Evolutionary conservation across 208 protist species (phyloP).

Genomic region (Crithidia brevicula): DNA sequence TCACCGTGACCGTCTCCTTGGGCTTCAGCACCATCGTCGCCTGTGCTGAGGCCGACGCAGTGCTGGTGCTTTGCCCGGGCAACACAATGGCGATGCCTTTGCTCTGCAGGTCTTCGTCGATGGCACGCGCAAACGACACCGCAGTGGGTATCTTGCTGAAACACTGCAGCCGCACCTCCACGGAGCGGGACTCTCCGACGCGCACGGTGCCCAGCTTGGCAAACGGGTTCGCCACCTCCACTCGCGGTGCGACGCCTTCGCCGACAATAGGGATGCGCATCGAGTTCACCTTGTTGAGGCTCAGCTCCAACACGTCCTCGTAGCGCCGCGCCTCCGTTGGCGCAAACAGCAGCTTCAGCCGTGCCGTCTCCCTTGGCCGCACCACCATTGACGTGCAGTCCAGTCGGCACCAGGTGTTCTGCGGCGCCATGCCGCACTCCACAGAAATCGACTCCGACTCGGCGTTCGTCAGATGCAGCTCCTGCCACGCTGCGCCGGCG

Average conservation of each 20-base stretch:
- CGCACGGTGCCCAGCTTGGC: constrained; percentile 88
- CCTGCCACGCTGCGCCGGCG: constrained; percentile 22
- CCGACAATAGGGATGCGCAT: constrained; percentile 83
- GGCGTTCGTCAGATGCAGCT: constrained; percentile 89
- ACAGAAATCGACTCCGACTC: constrained; percentile 89
- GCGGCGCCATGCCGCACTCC: constrained; percentile 79
- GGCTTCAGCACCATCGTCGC: constrained; percentile 79
- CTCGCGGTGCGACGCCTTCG: constrained; percentile 89
- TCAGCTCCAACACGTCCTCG: constrained; percentile 89
- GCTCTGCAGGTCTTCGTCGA: constrained; percentile 62
- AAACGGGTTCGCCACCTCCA: constrained; percentile 88
- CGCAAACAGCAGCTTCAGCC: constrained; percentile 87
- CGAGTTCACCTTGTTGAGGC: constrained; percentile 93
- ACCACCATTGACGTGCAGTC: constrained; percentile 90
- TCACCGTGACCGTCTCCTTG: constrained; percentile 69
- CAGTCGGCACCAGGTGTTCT: constrained; percentile 82
- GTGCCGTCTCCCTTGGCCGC: constrained; percentile 63
- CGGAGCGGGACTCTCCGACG: constrained; percentile 71
- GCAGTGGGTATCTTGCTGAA: constrained; percentile 76
- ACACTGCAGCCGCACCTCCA: constrained; percentile 88
- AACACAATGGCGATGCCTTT: constrained; percentile 73
- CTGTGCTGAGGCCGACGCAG: neutral
- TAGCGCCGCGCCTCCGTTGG: constrained; percentile 87
- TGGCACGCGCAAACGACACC: constrained; percentile 74
- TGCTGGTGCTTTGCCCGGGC: constrained; percentile 13